A percentile compares a stretch with the other conserved stretches of the same genome.
Evolutionary conservation across 2,329 filamentous ascomycete genomes (phyloP).

Genomic region (Arthrobotrys musiformis): DNA sequence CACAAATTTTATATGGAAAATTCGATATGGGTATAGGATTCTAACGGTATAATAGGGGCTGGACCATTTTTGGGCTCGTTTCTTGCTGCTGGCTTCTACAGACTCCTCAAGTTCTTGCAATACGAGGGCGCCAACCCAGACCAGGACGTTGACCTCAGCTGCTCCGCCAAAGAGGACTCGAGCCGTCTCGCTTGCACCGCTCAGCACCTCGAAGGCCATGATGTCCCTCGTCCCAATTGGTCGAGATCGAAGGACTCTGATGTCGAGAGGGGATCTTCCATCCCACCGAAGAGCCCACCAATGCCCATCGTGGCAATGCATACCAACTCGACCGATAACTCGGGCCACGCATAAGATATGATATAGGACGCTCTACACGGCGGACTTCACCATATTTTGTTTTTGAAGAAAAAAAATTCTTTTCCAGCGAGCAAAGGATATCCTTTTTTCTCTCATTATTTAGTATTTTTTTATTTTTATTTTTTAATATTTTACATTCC

Average conservation of each 20-base stretch:
- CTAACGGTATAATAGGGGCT: conserved; percentile 60
- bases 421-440: neutral
- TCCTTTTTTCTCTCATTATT: conserved; percentile 6
- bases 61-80: conserved; percentile 67
- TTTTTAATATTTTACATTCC: conserved; percentile 8
- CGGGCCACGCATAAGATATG: conserved; percentile 1
- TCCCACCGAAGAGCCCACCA: conserved; percentile 32
- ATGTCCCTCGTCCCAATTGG: conserved; percentile 13
- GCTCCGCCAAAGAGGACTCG: conserved; percentile 9
- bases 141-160: conserved; percentile 63
- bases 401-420: conserved; percentile 8
- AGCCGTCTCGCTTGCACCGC: conserved; percentile 15
- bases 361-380: no score
- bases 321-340: conserved; percentile 6
- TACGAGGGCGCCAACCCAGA: conserved; percentile 68
- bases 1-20: neutral
- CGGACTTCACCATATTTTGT: neutral
- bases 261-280: conserved; percentile 30
- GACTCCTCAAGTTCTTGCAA: conserved; percentile 67
- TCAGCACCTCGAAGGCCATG: conserved; percentile 24
- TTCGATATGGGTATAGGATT: neutral
- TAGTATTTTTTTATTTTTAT: neutral
- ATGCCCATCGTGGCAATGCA: conserved; percentile 3
- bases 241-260: conserved; percentile 45
- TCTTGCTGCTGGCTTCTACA: conserved; percentile 67